A percentile compares a stretch with the other conserved stretches of the same genome.
These are phyloP conservation scores for Mycogone perniciosa DNA, from an alignment of 2,329 filamentous ascomycete genomes.

Conservation along the genomic window DNA sequence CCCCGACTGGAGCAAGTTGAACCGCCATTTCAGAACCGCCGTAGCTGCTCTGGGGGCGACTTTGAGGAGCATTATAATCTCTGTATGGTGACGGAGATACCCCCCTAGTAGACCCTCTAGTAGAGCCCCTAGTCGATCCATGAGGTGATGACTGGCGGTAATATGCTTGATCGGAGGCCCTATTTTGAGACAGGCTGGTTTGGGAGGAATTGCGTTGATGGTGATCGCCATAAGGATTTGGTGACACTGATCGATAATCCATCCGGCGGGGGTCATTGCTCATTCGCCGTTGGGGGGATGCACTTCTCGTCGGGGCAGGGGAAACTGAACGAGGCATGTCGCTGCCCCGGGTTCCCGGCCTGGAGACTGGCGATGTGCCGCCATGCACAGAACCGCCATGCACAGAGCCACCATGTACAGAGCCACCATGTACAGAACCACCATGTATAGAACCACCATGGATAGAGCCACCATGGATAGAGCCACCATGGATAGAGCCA, in stretches of 20 bases:
- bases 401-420: constrained; percentile 55
- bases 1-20: constrained; percentile 54
- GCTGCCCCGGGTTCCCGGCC: constrained; percentile 53
- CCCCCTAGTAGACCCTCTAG: constrained; percentile 37
- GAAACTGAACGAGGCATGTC: constrained; percentile 57
- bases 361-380: constrained; percentile 39
- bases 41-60: constrained; percentile 47
- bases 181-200: constrained; percentile 35
- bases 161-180: constrained; percentile 44
- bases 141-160: constrained; percentile 48
- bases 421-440: constrained; percentile 15
- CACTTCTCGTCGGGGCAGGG: constrained; percentile 59
- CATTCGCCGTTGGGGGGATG: constrained; percentile 50
- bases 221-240: constrained; percentile 53
- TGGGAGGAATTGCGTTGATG: constrained; percentile 32
- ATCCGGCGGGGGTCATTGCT: constrained; percentile 39
- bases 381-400: constrained; percentile 19
- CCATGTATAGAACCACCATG: constrained; percentile 19
- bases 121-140: constrained; percentile 38
- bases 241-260: constrained; percentile 47
- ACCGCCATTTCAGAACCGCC: constrained; percentile 56
- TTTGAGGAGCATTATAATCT: constrained; percentile 35
- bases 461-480: constrained; percentile 21
- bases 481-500: constrained; percentile 54
- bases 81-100: constrained; percentile 44